Conservation (phyloP, 805 yeast species). For the Metschnikowia lunata region DNA sequence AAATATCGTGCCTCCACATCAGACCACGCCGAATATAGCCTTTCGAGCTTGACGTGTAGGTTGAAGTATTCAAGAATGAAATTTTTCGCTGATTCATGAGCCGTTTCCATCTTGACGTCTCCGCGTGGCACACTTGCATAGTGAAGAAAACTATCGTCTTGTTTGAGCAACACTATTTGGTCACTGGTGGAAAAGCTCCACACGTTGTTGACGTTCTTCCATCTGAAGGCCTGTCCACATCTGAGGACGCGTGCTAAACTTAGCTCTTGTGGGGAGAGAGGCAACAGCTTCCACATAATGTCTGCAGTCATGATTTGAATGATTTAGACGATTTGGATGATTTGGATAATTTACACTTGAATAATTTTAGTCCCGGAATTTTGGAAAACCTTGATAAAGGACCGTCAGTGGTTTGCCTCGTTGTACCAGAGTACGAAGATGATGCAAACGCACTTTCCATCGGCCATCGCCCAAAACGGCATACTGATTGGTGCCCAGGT, state of each 20-base stretch:
- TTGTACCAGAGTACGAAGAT: no score
- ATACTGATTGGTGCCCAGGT: no score
- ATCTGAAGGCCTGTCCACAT: constrained; percentile 83
- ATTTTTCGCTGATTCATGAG: constrained; percentile 30
- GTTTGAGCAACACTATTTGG: constrained; percentile 61
- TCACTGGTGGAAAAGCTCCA: constrained; percentile 66
- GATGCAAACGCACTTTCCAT: no score
- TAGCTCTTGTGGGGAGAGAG: constrained; percentile 40
- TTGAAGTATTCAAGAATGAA: constrained; percentile 69
- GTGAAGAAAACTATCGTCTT: constrained; percentile 48
- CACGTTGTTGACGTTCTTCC: constrained; percentile 59
- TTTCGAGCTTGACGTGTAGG: constrained; percentile 48
- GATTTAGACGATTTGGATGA: not conserved
- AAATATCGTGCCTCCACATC: constrained; percentile 46
- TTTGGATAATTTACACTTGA: no score
- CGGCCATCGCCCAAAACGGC: no score
- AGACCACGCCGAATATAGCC: constrained; percentile 61
- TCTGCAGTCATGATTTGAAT: constrained; percentile 14
- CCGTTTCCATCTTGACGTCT: not conserved
- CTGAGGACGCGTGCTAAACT: constrained; percentile 62
- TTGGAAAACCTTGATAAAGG: no score
- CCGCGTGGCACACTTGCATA: constrained; percentile 39
- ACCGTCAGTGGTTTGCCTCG: no score
- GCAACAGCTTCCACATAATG: constrained; percentile 12
- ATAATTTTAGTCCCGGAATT: no score